phyloP scores from a whole-genome alignment of 139 green algal species.

The Tetradesmus lagerheimii region DNA sequence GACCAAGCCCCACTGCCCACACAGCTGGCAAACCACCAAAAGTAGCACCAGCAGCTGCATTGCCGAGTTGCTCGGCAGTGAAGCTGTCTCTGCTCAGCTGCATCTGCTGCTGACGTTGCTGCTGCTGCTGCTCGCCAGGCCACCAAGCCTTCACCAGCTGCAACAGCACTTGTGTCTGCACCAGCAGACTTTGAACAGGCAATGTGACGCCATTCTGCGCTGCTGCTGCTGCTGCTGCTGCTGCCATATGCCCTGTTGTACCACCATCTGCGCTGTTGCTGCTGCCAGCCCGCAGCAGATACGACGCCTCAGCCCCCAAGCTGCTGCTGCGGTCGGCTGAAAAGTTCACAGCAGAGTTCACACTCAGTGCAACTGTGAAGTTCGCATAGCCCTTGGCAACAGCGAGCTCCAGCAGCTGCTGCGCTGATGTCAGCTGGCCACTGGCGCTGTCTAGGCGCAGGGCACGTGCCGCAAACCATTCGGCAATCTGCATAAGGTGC shows the following conservation, averaged over 20 bases:
- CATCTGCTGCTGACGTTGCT: conserved; percentile 18
- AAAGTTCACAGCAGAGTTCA: neutral
- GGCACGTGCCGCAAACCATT: conserved; percentile 13
- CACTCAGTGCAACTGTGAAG: neutral
- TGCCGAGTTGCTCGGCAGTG: neutral
- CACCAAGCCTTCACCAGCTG: conserved; percentile 26
- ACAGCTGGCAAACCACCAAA: neutral
- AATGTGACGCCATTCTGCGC: neutral
- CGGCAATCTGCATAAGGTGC: neutral
- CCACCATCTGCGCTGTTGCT: neutral
- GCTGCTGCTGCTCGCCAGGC: conserved; percentile 37
- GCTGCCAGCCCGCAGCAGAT: neutral
- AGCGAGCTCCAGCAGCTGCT: conserved; percentile 42
- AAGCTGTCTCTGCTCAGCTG: neutral
- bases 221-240: conserved; percentile 11
- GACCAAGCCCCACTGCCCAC: neutral
- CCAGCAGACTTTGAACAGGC: neutral
- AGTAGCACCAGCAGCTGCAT: conserved; percentile 16
- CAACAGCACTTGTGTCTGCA: neutral
- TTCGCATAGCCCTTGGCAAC: conserved; percentile 7
- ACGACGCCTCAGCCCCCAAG: neutral
- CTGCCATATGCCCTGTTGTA: neutral
- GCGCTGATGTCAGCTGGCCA: conserved; percentile 8
- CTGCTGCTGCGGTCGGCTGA: neutral
- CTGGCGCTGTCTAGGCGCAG: neutral